Conservation (phyloP, 106 monocot genomes). For the Agapanthus africanus region DNA sequence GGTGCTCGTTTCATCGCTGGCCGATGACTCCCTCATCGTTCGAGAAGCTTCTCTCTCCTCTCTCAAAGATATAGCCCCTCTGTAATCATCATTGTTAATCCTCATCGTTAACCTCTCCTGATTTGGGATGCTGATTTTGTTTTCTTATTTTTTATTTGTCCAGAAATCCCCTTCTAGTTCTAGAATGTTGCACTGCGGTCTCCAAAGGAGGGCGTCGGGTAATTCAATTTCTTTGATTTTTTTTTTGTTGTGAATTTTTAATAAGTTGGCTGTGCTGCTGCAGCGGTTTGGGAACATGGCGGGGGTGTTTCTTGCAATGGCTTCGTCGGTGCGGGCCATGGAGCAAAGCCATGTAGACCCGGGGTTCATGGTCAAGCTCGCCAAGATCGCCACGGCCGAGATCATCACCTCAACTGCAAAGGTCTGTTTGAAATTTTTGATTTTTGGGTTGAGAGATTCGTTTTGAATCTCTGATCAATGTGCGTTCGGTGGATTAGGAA, state of each 20-base stretch:
- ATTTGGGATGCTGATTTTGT: no score
- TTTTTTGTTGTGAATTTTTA: slow-evolving; percentile 5
- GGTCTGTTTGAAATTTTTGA: slow-evolving; percentile 19
- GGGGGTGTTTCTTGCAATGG: slow-evolving; percentile 83
- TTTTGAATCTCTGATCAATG: not conserved
- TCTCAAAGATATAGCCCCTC: slow-evolving; percentile 75
- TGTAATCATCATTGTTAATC: slow-evolving; percentile 34
- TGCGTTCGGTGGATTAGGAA: slow-evolving; percentile 30
- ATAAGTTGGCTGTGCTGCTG: slow-evolving; percentile 6
- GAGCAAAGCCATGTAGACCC: slow-evolving; percentile 53
- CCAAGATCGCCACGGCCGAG: slow-evolving; percentile 77
- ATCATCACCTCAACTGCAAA: slow-evolving; percentile 94
- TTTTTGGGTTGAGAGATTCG: not conserved
- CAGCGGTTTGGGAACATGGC: slow-evolving; percentile 88
- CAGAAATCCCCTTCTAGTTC: slow-evolving; percentile 86
- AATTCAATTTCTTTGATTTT: slow-evolving; percentile 3
- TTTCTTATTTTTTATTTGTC: not conserved
- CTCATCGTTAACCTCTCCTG: no score
- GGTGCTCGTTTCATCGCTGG: slow-evolving; percentile 72
- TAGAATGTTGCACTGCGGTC: slow-evolving; percentile 65
- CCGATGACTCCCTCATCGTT: slow-evolving; percentile 72
- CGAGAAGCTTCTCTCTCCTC: slow-evolving; percentile 62
- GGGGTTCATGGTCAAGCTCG: slow-evolving; percentile 48
- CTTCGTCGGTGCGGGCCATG: slow-evolving; percentile 63
- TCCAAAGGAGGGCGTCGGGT: slow-evolving; percentile 79